Conservation (phyloP, 1,284 basidiomycete species). For the Hymenochaete sp. region DNA sequence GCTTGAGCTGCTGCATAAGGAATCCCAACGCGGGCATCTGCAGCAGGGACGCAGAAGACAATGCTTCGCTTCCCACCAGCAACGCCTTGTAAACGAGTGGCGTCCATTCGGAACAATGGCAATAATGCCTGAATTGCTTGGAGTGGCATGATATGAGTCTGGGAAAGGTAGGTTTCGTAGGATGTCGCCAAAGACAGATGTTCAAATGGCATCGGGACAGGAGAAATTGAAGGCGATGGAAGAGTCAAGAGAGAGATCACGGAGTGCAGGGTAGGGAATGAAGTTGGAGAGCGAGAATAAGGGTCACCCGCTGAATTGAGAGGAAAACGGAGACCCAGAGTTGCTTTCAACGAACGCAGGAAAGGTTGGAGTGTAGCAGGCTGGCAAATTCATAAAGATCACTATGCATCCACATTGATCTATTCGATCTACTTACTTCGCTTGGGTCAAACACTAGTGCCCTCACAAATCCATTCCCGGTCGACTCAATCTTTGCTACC, state of each 20-base stretch:
- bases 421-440: slow-evolving; percentile 41
- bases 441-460: slow-evolving; percentile 70
- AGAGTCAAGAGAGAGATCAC: slow-evolving; percentile 64
- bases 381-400: slow-evolving; percentile 29
- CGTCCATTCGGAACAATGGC: slow-evolving; percentile 58
- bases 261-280: slow-evolving; percentile 60
- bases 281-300: slow-evolving; percentile 42
- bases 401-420: slow-evolving; percentile 4
- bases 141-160: slow-evolving; percentile 66
- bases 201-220: slow-evolving; percentile 52
- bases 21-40: slow-evolving; percentile 59
- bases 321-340: slow-evolving; percentile 75
- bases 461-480: slow-evolving; percentile 63
- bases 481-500: slow-evolving; percentile 51
- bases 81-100: slow-evolving; percentile 40
- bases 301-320: slow-evolving; percentile 70
- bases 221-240: slow-evolving; percentile 30
- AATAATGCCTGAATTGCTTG: slow-evolving; percentile 67
- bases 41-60: slow-evolving; percentile 61
- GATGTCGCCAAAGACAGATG: slow-evolving; percentile 52
- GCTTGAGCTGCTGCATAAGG: slow-evolving; percentile 59
- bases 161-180: slow-evolving; percentile 60
- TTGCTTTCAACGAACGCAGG: slow-evolving; percentile 66
- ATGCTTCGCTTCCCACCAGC: slow-evolving; percentile 50
- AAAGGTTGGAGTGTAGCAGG: slow-evolving; percentile 63